Evolutionary conservation across 306 rosid genomes (phyloP).

Genomic region (Cicer judaicum): DNA sequence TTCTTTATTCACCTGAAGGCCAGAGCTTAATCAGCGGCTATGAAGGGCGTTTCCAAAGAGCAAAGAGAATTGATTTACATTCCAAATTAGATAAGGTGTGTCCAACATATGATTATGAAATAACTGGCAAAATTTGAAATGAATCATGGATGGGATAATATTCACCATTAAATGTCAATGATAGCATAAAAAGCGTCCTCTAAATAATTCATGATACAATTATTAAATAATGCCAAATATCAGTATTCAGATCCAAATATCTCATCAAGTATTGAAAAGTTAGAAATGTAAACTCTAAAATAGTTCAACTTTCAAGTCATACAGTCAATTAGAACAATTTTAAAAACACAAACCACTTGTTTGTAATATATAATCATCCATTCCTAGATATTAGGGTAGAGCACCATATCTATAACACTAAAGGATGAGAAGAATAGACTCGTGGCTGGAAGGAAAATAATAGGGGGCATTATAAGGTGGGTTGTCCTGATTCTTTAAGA

Average conservation of each 20-base stretch:
- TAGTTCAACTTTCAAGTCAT: background rate
- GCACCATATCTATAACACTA: background rate
- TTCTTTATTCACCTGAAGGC: conserved; percentile 57
- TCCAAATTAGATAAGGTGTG: conserved; percentile 54
- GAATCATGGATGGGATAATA: background rate
- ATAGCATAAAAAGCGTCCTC: conserved; percentile 6
- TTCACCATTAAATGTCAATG: conserved; percentile 17
- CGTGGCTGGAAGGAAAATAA: background rate
- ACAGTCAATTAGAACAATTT: background rate
- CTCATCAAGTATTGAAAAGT: conserved; percentile 7
- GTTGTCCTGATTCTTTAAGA: too few species aligned
- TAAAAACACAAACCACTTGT: background rate
- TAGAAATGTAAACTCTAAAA: conserved; percentile 1
- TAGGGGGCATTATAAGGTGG: too few species aligned
- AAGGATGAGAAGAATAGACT: background rate
- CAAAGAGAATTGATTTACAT: conserved; percentile 42
- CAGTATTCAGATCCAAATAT: conserved; percentile 14
- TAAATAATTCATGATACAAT: background rate
- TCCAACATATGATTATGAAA: background rate
- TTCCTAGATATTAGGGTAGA: conserved; percentile 6
- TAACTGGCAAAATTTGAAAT: background rate
- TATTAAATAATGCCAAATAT: background rate
- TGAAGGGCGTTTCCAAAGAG: conserved; percentile 56
- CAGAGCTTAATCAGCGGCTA: conserved; percentile 56
- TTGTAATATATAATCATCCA: conserved; percentile 8